Conservation (phyloP, 768 basidiomycete species). For the Suillus variegatus region DNA sequence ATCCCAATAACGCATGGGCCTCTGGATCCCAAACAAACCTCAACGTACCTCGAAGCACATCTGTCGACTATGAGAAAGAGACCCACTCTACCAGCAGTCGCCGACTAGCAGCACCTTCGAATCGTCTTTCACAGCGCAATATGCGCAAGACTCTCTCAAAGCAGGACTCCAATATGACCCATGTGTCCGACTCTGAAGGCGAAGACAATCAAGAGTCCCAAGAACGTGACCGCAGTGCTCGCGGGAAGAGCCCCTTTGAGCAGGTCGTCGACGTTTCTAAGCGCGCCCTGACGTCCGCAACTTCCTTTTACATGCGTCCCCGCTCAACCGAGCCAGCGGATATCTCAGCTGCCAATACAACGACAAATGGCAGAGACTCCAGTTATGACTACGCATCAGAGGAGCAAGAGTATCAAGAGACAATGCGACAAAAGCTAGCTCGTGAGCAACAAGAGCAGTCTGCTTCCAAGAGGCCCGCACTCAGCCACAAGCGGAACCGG, state of each 20-base stretch:
- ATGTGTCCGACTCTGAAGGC: conserved; percentile 70
- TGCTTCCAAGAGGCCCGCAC: conserved; percentile 34
- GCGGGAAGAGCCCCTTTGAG: conserved; percentile 73
- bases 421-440: conserved; percentile 26
- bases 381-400: conserved; percentile 83
- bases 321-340: conserved; percentile 57
- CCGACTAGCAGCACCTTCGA: conserved; percentile 65
- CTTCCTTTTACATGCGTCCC: conserved; percentile 63
- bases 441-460: conserved; percentile 20
- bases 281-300: conserved; percentile 53
- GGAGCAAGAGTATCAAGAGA: conserved; percentile 60
- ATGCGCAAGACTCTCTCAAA: conserved; percentile 56
- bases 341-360: conserved; percentile 32
- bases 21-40: conserved; percentile 52
- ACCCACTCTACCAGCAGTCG: conserved; percentile 54
- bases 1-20: conserved; percentile 68
- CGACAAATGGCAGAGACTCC: conserved; percentile 39
- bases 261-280: conserved; percentile 57
- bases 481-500: conserved; percentile 52
- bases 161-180: conserved; percentile 44
- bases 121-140: conserved; percentile 38
- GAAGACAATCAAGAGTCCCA: conserved; percentile 44
- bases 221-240: conserved; percentile 36
- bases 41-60: conserved; percentile 68
- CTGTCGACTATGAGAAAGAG: conserved; percentile 77